Base-by-base conservation (phyloP, 306 rosid genomes). In the Dryas octopetala region DNA sequence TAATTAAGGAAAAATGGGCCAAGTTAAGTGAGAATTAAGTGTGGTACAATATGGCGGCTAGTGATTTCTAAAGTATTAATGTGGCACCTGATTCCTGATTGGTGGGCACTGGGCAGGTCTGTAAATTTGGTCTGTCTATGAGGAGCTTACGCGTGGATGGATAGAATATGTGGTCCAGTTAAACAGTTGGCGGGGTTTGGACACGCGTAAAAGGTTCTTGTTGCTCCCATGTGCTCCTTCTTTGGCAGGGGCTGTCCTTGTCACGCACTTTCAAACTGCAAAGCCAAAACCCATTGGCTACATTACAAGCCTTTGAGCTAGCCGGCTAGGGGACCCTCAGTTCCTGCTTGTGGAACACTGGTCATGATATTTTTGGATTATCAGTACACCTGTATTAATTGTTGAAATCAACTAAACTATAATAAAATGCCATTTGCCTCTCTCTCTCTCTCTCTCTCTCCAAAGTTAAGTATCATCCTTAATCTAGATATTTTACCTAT, bases 221-320 rank as follows among this genome's bases (percentile, higher is more conserved):
- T 84, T 89, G 84, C 86, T 53, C 13, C 91, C 96, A 93, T 87
- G 96, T 93, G 96, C 89, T 4, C 28, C 40, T 65, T 55, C 72
- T 83, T 77, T 78, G 58, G 28, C 63, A 28, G 0, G 67, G 71
- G 12, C 44, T 38, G 68, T 82, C 89, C 3, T 15, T 41, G 60
- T 66, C 74, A 49, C 57, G 19, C 28, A 9, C 82, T 9, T 23
- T 70, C 40, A 54, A 70, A 41, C 32, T 52, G 68, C 50, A 48
- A 16, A 43, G 49, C 68, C 32, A 63, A 63, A 63, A 14, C 16
- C 28, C 13, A n/a, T 19, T 43, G 23, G 43, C 28, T 41, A 4
- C n/a, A 63, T 8, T 26, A 23, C 23, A 23, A 23, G 68, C 68
- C 40, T 26, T 63, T 4, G 9, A 46, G 28, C 17, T 12, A 63